phyloP scores from a whole-genome alignment of 805 yeast genomes.

The Kodamaea kaohsiungensis region DNA sequence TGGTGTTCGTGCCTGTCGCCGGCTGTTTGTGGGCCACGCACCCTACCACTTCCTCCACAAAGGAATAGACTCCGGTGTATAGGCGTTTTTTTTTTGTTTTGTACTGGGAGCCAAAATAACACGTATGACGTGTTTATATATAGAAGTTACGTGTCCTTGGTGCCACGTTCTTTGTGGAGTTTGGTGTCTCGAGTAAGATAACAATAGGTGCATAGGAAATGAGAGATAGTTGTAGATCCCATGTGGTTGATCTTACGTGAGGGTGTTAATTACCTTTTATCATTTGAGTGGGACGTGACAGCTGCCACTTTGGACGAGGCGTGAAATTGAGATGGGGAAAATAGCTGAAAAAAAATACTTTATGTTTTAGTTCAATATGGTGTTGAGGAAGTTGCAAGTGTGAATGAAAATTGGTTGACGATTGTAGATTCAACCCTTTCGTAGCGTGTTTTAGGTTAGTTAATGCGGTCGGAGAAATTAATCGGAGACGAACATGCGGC shows the following conservation, averaged over 20 bases:
- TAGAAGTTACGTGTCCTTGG: not conserved
- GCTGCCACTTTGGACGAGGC: not conserved
- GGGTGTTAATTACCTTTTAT: not conserved
- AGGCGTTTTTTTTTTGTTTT: not conserved
- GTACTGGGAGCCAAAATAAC: not conserved
- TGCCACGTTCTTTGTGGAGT: not conserved
- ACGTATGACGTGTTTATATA: constrained; percentile 5
- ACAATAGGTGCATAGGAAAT: not conserved
- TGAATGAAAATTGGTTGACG: too few species aligned
- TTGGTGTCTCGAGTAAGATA: not conserved
- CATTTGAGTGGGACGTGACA: not conserved
- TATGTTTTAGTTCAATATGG: not conserved
- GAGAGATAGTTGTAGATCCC: not conserved
- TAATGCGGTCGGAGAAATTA: not conserved
- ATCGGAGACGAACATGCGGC: not conserved
- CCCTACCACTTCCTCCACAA: not conserved
- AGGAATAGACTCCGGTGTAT: not conserved
- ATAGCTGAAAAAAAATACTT: not conserved
- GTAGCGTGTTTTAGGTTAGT: not conserved
- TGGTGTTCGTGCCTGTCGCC: not conserved
- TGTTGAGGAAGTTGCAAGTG: too few species aligned
- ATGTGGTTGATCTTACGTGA: not conserved
- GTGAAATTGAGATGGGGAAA: not conserved
- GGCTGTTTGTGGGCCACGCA: not conserved
- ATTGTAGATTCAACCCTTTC: too few species aligned